A percentile compares a stretch with the other conserved stretches of the same genome.
Evolutionary conservation across 2,329 filamentous ascomycete genomes (phyloP).

Genomic region (Nothophaeocryptopus gaeumannii): DNA sequence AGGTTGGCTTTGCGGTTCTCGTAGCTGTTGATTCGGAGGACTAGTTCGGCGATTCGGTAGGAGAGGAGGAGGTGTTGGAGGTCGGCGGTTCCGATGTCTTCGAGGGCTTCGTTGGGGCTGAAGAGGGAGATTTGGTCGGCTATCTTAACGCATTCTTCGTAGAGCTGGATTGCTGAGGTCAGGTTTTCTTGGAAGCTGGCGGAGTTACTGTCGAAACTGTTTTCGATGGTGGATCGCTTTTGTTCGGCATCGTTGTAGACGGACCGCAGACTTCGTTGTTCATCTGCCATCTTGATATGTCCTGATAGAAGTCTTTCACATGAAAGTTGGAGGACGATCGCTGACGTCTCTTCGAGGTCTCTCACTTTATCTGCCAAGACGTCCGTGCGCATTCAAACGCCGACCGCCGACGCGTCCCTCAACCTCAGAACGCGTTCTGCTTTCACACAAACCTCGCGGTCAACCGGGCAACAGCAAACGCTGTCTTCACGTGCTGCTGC

Average conservation of each 20-base stretch:
- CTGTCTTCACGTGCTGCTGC: neutral
- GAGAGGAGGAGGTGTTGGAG: slow-evolving; percentile 78
- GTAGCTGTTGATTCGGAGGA: slow-evolving; percentile 62
- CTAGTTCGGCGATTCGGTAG: slow-evolving; percentile 75
- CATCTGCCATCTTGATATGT: slow-evolving; percentile 39
- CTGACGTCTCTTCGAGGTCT: no score
- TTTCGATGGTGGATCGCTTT: slow-evolving; percentile 58
- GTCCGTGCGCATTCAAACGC: no score
- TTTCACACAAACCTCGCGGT: no score
- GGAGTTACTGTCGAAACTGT: slow-evolving; percentile 62
- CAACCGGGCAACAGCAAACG: neutral
- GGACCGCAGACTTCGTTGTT: slow-evolving; percentile 54
- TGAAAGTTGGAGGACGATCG: no score
- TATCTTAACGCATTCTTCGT: slow-evolving; percentile 69
- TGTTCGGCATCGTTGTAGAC: slow-evolving; percentile 55
- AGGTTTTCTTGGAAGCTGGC: slow-evolving; percentile 67
- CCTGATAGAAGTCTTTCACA: no score
- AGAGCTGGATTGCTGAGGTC: slow-evolving; percentile 63
- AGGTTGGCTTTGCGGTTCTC: slow-evolving; percentile 63
- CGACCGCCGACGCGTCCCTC: no score
- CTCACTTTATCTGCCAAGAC: no score
- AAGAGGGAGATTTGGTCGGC: slow-evolving; percentile 75
- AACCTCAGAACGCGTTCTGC: no score
- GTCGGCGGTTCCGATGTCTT: slow-evolving; percentile 82
- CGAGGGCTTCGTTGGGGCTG: slow-evolving; percentile 82